Conservation (phyloP, 2,329 filamentous ascomycete species). For the Fusarium vanettenii region DNA sequence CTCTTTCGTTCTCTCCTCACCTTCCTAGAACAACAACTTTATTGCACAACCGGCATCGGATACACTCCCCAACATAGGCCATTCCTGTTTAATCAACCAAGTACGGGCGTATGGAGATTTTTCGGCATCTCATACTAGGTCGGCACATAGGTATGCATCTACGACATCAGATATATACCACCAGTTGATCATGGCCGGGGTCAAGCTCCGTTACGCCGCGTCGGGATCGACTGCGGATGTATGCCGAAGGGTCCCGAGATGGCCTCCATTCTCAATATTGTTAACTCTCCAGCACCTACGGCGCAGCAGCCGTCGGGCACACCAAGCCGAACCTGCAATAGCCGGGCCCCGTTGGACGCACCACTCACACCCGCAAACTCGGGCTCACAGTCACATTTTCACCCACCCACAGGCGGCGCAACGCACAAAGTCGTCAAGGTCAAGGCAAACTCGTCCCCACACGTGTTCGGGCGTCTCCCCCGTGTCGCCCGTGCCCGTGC, state of each 20-base stretch:
- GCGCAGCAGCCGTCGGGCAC: conserved; percentile 25
- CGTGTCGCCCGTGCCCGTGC: conserved; percentile 26
- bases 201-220: conserved; percentile 32
- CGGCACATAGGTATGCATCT: conserved; percentile 12
- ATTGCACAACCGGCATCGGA: conserved; percentile 4
- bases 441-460: conserved; percentile 26
- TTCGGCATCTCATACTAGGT: conserved; percentile 31
- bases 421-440: conserved; percentile 26
- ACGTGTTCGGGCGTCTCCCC: conserved; percentile 41
- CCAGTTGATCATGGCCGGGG: conserved; percentile 31
- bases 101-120: conserved; percentile 33
- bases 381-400: conserved; percentile 25
- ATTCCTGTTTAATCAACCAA: conserved; percentile 6
- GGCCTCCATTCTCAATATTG: neutral
- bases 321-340: conserved; percentile 36
- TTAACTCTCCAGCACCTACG: conserved; percentile 18
- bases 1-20: neutral
- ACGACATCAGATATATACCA: conserved; percentile 19
- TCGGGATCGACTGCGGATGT: conserved; percentile 8
- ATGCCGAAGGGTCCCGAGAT: conserved; percentile 31
- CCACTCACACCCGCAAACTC: conserved; percentile 19
- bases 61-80: conserved; percentile 1
- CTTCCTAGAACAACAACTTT: conserved; percentile 13
- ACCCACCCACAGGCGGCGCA: conserved; percentile 17
- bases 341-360: conserved; percentile 34